Percentiles rank a stretch among this genome's conserved stretches.
These are phyloP conservation scores for Pelargonium citronellum DNA, from an alignment of 441 rosid species.

Conservation along the genomic window DNA sequence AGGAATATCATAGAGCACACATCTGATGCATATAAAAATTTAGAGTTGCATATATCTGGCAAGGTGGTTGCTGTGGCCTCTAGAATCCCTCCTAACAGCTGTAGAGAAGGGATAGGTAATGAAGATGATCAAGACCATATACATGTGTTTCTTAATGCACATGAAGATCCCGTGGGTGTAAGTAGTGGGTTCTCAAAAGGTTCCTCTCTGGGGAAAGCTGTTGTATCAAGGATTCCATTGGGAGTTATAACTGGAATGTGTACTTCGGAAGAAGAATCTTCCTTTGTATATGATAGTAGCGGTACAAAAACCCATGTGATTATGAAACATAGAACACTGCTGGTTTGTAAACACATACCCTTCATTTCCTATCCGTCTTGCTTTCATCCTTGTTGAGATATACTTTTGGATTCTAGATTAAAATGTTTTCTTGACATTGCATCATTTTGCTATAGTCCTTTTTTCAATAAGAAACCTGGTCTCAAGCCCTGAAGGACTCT, in stretches of 20 bases:
- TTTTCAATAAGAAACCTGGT: neutral
- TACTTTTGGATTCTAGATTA: slow-evolving; percentile 13
- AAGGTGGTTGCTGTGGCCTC: slow-evolving; percentile 70
- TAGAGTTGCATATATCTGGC: slow-evolving; percentile 75
- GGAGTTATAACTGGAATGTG: slow-evolving; percentile 73
- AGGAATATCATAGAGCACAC: slow-evolving; percentile 24
- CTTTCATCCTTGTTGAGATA: slow-evolving; percentile 14
- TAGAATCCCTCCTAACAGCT: slow-evolving; percentile 59
- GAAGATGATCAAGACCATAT: slow-evolving; percentile 58
- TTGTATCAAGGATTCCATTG: slow-evolving; percentile 44
- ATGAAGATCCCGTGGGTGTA: slow-evolving; percentile 25
- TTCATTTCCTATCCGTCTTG: slow-evolving; percentile 13
- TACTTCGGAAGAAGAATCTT: slow-evolving; percentile 72
- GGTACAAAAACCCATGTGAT: slow-evolving; percentile 80
- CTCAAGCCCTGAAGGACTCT: slow-evolving; percentile 5
- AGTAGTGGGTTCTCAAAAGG: slow-evolving; percentile 20
- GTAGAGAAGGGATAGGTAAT: slow-evolving; percentile 25
- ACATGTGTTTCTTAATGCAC: slow-evolving; percentile 58
- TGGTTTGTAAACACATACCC: slow-evolving; percentile 54
- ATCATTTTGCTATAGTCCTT: slow-evolving; percentile 1
- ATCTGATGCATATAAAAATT: slow-evolving; percentile 75
- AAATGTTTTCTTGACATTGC: slow-evolving; percentile 8
- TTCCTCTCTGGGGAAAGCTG: slow-evolving; percentile 24
- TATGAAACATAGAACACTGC: slow-evolving; percentile 83
- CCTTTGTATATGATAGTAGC: slow-evolving; percentile 58